These are phyloP conservation scores for Fonsecaea nubica DNA, from an alignment of 2,329 filamentous ascomycete genomes.

Conservation along the genomic window DNA sequence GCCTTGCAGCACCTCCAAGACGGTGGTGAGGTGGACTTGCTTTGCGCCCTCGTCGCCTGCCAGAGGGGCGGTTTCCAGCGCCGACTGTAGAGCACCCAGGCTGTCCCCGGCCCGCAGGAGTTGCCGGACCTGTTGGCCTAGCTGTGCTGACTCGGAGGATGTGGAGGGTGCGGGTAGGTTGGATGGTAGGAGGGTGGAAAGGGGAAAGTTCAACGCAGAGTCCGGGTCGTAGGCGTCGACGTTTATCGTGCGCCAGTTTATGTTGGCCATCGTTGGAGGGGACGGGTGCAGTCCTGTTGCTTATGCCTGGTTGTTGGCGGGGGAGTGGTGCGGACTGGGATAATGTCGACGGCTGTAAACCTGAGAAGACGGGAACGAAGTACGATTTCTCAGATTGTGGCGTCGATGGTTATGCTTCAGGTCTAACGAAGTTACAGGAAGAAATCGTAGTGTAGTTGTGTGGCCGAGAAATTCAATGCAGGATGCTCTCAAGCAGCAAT, in stretches of 20 bases:
- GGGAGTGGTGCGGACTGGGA: not conserved
- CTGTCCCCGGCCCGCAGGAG: conserved; percentile 83
- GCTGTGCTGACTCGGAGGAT: conserved; percentile 77
- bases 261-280: conserved; percentile 48
- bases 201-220: conserved; percentile 88
- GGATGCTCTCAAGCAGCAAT: not conserved
- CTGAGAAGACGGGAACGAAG: not conserved
- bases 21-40: conserved; percentile 85
- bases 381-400: too few species aligned
- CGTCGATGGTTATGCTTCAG: not conserved
- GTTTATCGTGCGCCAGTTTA: conserved; percentile 87
- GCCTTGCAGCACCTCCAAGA: conserved; percentile 91
- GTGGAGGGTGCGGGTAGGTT: conserved; percentile 71
- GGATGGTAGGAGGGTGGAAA: conserved; percentile 78
- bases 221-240: conserved; percentile 91
- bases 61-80: conserved; percentile 83
- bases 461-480: not conserved
- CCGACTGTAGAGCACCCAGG: conserved; percentile 83
- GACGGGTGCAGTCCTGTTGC: not conserved
- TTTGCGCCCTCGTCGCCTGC: conserved; percentile 61
- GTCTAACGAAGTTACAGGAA: not conserved
- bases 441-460: not conserved
- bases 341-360: not conserved
- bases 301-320: conserved; percentile 15
- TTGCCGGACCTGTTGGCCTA: conserved; percentile 83